Conservation (phyloP, 2,329 filamentous ascomycete species). For the Penicillium sp. region DNA sequence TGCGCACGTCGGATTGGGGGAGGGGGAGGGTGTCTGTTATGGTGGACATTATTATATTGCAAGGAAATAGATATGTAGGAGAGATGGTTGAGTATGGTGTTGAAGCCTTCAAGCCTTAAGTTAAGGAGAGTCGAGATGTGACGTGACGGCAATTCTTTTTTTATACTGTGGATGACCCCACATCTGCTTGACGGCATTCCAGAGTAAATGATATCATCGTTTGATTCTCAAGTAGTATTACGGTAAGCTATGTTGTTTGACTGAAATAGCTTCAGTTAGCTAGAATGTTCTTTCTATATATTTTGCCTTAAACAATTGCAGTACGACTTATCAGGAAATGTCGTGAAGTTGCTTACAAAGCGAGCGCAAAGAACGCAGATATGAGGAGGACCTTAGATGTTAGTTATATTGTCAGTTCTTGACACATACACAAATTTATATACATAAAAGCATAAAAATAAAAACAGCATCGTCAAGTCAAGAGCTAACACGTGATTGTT, state of each 20-base stretch:
- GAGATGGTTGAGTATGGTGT: background rate
- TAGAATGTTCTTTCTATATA: no score
- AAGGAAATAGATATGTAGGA: background rate
- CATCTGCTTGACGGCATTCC: conserved; percentile 2
- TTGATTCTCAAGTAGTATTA: background rate
- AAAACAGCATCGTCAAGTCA: background rate
- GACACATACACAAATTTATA: background rate
- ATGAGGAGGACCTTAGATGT: no score
- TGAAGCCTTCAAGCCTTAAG: no score
- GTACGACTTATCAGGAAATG: no score
- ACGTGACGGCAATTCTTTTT: background rate
- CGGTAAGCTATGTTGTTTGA: no score
- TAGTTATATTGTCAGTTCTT: no score
- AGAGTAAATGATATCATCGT: conserved; percentile 8
- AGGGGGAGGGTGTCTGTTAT: conserved; percentile 50
- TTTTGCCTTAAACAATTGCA: no score
- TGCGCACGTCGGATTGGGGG: conserved; percentile 47
- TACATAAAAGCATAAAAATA: no score
- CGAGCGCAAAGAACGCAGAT: no score
- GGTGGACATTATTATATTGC: conserved; percentile 27
- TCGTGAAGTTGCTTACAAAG: no score
- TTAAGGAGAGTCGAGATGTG: background rate
- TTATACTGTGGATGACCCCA: conserved; percentile 3
- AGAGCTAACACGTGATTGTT: background rate
- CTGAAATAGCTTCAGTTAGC: no score